Evolutionary conservation across 2,329 filamentous ascomycete species (phyloP), one percentile per base, ranked within the genome.

Genomic region (Epichloe festucae): DNA sequence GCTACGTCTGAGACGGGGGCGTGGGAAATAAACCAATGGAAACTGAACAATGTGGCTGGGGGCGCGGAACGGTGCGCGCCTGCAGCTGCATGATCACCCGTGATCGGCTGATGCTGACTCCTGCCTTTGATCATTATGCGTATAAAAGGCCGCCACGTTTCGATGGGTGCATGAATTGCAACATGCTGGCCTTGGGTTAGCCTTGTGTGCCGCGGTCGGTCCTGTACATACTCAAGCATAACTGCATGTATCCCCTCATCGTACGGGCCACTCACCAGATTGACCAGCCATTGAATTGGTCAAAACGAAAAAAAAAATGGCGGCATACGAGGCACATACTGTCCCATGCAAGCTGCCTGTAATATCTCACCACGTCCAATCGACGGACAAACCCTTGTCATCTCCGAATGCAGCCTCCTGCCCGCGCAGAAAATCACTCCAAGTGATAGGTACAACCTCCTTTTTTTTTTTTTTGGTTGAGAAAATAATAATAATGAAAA

Each of bases 11-110:
- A 39, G 36, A 39, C 36, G 36, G 36, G 36, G 14, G 36, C 12
- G 36, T 39, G 8, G 23, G 11, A 23, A 49, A 42, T 23, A 23
- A 49, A 49, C 31, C 7, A 34, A n/a, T 41, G 23, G 35, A 39
- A 39, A 43, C n/a, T 43, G 41, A 19, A 21, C 10, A 15, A 27
- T 27, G 19, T 42, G 40, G 34, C 41, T 46, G 35, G 42, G 50
- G 40, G 50, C 23, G 58, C 63, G 64, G 63, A 64, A 64, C 63
- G 63, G 63, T 62, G 62, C 65, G 64, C 62, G 62, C 62, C 53
- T 67, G 61, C 64, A 66, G 61, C 56, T 62, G 65, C 59, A 63
- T 61, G 56, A 63, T 65, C 57, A 63, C 58, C 63, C 62, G 60
- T 63, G 60, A 65, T 62, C 59, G 56, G 60, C 57, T 58, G 57